Evolutionary conservation across 2,329 filamentous ascomycete species (phyloP).

Genomic region (Beauveria sp.): DNA sequence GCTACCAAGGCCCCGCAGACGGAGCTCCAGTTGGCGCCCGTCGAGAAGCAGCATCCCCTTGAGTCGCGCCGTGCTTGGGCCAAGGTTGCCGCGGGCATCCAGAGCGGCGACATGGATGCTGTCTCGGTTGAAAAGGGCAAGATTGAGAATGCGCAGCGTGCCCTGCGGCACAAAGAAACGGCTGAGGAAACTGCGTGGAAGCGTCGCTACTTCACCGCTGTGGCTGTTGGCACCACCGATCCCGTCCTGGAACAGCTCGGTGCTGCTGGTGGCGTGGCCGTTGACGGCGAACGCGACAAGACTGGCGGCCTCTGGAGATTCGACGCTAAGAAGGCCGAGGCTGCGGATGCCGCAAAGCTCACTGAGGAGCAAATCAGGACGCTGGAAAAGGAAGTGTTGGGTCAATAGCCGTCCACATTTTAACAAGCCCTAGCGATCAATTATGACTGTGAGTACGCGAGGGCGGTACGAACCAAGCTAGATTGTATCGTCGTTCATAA

Average conservation of each 20-base stretch:
- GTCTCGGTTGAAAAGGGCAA: slow-evolving; percentile 73
- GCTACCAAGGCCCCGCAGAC: slow-evolving; percentile 51
- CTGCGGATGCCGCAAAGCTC: slow-evolving; percentile 28
- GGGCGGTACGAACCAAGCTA: background rate
- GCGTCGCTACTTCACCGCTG: slow-evolving; percentile 67
- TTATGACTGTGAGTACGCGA: background rate
- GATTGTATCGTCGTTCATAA: background rate
- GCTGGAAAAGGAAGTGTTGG: slow-evolving; percentile 38
- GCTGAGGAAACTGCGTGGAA: slow-evolving; percentile 73
- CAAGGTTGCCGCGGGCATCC: slow-evolving; percentile 75
- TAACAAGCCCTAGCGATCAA: background rate
- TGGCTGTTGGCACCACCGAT: slow-evolving; percentile 34
- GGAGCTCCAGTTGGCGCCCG: slow-evolving; percentile 60
- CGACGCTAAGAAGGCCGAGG: slow-evolving; percentile 39
- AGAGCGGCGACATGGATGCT: slow-evolving; percentile 73
- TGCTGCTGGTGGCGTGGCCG: slow-evolving; percentile 35
- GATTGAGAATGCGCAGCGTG: slow-evolving; percentile 83
- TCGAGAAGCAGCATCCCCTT: slow-evolving; percentile 76
- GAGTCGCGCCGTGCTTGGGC: slow-evolving; percentile 85
- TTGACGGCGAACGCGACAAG: slow-evolving; percentile 49
- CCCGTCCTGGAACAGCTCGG: slow-evolving; percentile 38
- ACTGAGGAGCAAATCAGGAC: slow-evolving; percentile 31
- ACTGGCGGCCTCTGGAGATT: slow-evolving; percentile 55
- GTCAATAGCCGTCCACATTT: slow-evolving; percentile 22
- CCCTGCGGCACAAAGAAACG: slow-evolving; percentile 63